phyloP scores from a whole-genome alignment of 352 stramenopile species.

The Peronospora belbahrii region DNA sequence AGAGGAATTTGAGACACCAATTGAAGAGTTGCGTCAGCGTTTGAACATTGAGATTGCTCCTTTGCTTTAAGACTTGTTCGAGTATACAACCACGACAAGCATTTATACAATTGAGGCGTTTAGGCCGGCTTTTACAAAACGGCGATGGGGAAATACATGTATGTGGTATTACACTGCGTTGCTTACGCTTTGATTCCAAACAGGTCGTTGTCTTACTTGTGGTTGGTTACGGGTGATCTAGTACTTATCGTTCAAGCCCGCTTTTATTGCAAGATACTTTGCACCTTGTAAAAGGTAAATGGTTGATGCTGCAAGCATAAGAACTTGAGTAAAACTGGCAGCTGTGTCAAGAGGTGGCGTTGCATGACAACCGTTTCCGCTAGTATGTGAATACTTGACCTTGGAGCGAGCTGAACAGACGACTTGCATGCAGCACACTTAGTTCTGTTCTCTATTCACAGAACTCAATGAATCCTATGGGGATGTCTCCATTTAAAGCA shows the following conservation, averaged over 20 bases:
- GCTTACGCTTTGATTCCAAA: conserved; percentile 25
- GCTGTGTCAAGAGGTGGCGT: conserved; percentile 11
- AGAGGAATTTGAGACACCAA: conserved; percentile 88
- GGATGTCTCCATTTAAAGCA: too few species aligned
- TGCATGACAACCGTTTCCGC: conserved; percentile 13
- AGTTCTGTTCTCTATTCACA: too few species aligned
- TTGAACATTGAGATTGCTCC: conserved; percentile 46
- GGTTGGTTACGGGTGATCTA: too few species aligned
- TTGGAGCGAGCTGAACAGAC: conserved; percentile 23
- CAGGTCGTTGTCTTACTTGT: conserved; percentile 1
- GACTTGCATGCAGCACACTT: conserved; percentile 68
- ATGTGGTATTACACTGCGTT: conserved; percentile 6
- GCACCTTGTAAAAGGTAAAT: background rate
- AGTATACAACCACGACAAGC: conserved; percentile 15
- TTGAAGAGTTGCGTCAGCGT: conserved; percentile 79
- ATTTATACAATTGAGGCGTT: conserved; percentile 5
- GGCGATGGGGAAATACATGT: conserved; percentile 3
- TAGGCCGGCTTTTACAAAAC: too few species aligned
- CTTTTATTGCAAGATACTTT: too few species aligned
- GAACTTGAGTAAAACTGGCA: conserved; percentile 16
- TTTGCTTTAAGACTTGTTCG: conserved; percentile 12
- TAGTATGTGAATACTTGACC: conserved; percentile 11
- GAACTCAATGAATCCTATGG: too few species aligned
- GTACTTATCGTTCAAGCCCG: too few species aligned
- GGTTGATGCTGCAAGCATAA: background rate